Evolutionary conservation across 2,329 filamentous ascomycete species (phyloP), one percentile per base, ranked within the genome.

Genomic region (Colletotrichum neosansevieriae): DNA sequence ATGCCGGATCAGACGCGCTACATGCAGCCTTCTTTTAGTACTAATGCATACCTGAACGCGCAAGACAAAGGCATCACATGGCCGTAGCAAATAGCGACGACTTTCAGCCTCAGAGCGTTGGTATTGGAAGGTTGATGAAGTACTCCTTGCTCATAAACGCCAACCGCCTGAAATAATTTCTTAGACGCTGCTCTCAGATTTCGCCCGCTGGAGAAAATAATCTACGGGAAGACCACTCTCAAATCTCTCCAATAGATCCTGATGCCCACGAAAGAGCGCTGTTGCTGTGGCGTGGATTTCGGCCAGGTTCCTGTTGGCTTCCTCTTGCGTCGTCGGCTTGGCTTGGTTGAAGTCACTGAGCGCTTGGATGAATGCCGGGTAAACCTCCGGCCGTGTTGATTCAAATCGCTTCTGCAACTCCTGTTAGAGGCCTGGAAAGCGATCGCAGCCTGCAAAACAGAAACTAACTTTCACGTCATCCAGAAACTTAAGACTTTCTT

Each of bases 241-340:
- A 13, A 68, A 68, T n/a, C 60, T 64, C 12, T 68, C 60, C n/a
- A 68, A 17, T 21, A 68, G 47, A 17, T 68, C 65, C 10, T 15
- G 19, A 13, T 68, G 65, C 11, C 65, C 65, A 3, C 49, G 60
- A 6, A 68, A 44, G 13, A 68, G 7, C 0, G 13, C 49, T 15
- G 38, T 54, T 9, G 50, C 65, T 7, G 21, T 64, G 12, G 56
- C 53, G 17, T 68, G 65, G 11, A 58, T 44, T 13, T 64, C 44
- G 29, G 15, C 45, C 3, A 68, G 47, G 6, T 21, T 54, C 15
- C 21, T 40, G 7, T 68, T 60, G 13, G 19, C 38, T 34, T 36
- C 49, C 9, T 44, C 60, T 11, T 36, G 15, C 0, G 34, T 21
- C 45, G 38, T 29, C n/a, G 50, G 47, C 3, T 36, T 13, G 2